These are phyloP conservation scores for Penicillium expansum DNA, from an alignment of 2,329 filamentous ascomycete species.

Conservation along the genomic window DNA sequence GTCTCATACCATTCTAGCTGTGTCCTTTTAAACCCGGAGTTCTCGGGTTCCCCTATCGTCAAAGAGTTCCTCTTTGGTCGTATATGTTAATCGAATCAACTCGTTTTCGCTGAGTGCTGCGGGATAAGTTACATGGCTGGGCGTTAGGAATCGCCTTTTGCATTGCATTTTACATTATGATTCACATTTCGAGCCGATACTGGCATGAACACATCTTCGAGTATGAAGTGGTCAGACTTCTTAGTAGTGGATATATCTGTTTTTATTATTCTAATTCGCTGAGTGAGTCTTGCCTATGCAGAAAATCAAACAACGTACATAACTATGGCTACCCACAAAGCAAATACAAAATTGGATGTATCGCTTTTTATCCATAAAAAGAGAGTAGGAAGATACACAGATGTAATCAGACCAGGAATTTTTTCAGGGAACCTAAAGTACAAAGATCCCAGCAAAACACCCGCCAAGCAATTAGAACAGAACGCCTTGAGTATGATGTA, in stretches of 20 bases:
- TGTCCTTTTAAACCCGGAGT: slow-evolving; percentile 88
- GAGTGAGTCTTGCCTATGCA: background rate
- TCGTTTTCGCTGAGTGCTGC: background rate
- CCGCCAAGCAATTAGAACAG: background rate
- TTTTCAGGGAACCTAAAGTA: background rate
- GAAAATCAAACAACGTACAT: background rate
- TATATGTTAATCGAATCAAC: slow-evolving; percentile 22
- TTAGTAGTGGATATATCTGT: background rate
- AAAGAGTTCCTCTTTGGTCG: slow-evolving; percentile 79
- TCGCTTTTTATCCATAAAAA: too few species aligned
- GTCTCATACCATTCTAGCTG: slow-evolving; percentile 57
- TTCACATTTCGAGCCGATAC: background rate
- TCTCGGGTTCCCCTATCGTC: slow-evolving; percentile 82
- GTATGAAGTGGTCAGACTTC: background rate
- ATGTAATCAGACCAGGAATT: background rate
- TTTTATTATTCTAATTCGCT: background rate
- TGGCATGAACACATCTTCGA: too few species aligned
- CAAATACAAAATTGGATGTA: background rate
- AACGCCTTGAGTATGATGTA: background rate
- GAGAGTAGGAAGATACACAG: background rate
- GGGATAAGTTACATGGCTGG: background rate
- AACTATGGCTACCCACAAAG: too few species aligned
- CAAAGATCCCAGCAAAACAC: background rate
- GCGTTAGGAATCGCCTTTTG: background rate
- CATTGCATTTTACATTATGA: background rate